Evolutionary conservation across 2,329 filamentous ascomycete species (phyloP), one percentile per base, ranked within the genome.

Genomic region (Fusarium setosum): DNA sequence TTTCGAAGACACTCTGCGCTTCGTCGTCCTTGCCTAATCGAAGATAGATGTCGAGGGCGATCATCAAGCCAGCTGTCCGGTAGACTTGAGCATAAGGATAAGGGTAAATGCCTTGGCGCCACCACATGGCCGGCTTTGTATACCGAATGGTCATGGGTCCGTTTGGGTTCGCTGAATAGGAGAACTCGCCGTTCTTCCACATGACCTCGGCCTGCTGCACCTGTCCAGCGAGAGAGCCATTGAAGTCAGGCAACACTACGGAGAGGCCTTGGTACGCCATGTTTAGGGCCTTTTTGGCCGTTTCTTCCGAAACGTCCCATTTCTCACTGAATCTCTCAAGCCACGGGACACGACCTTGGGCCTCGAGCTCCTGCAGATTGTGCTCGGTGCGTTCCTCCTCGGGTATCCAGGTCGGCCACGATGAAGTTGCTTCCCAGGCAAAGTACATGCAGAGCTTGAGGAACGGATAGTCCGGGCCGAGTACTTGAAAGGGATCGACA

Each of bases 21-120:
- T 52, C 35, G 12, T 32, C 21, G 2, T 41, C 24, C 2, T 41
- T 32, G 9, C 18, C 49, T 9, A 52, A 6, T 10, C 49, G 24
- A 2, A 52, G 18, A 29, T 52, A 52, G 6, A 52, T 52, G 18
- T 52, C 49, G 15, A 52, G 35, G 18, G 53, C 57, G 26, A 59
- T 61, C 50, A 57, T 65, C 20, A 68, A 23, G 4, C 63, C 63
- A 5, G 58, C 53, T 4, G 63, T 63, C 8, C 58, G 63, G 9
- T 63, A 63, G 5, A 66, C 37, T 18, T 66, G 62, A 2, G 59
- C 53, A 23, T 31, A 66, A 5, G 53, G 63, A 18, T 55, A 66
- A 1, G 63, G 62, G 6, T 40, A 66, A n/a, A 63, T 56, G 9
- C 62, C 62, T 6, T 66, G 63, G 2, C 62, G 63, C 62, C 63